Base-by-base conservation (phyloP, 305 asterid genomes). In the Solanum hybrid region DNA sequence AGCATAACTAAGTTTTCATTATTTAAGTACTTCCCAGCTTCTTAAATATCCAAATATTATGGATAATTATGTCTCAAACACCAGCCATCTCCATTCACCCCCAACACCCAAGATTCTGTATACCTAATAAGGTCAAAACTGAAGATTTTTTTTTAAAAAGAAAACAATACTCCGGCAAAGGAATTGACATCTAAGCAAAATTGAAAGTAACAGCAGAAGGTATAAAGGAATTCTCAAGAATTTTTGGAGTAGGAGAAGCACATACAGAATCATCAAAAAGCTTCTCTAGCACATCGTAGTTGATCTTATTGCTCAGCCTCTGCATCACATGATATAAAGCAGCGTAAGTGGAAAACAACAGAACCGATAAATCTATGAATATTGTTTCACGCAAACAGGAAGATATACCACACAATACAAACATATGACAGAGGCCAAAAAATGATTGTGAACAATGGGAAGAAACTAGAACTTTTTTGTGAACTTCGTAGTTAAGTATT, bases 181-280 rank as follows among this genome's bases (percentile, higher is more conserved):
- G 86, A 87, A 67, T 89, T 31, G 40, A 26, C 75, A 80, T 67
- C 71, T 40, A 46, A 82, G 89, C 61, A 64, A 75, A 82, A 88
- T 26, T 40, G n/a, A 14, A 64, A 84, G 86, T 36, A 76, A 80
- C 88, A 85, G 10, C 36, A 28, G 37, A 26, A 82, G 40, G 35
- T 29, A 10, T 24, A 57, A 35, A 10, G 26, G 86, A 71, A 29
- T 80, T 24, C 29, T 35, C 26, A 79, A 77, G 74, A 88, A 33
- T 34, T 46, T 20, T 73, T 39, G 92, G 20, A 42, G 37, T 34
- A 34, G 69, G 90, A 89, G 36, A 82, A 67, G 89, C 40, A 93
- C 97, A 89, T 94, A 96, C 98, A 77, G 92, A 29, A 46, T 93
- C 97, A 8, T 90, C 92, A 67, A 95, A 93, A 64, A 96, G 93